Evolutionary conservation across 441 rosid species (phyloP).

Genomic region (Eugenia klotzschiana): DNA sequence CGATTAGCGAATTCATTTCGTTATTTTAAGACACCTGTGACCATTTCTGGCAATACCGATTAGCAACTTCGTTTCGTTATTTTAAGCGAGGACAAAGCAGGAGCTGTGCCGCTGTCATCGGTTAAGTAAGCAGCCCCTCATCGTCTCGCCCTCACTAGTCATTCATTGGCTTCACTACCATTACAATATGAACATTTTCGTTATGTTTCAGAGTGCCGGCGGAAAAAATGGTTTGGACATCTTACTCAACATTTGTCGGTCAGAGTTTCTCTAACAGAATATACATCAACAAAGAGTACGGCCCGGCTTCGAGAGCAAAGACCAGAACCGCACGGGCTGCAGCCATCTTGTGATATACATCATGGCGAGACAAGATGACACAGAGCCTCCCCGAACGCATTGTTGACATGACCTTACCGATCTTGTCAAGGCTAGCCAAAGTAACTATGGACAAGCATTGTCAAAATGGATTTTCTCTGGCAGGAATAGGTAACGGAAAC

Average conservation of each 20-base stretch:
- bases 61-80: neutral
- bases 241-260: neutral
- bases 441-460: neutral
- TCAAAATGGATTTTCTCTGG: slow-evolving; percentile 22
- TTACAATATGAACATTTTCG: neutral
- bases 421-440: neutral
- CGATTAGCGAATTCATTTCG: neutral
- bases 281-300: neutral
- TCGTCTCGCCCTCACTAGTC: neutral
- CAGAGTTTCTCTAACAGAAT: neutral
- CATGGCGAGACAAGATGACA: neutral
- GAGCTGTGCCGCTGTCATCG: neutral
- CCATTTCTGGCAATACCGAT: neutral
- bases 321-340: neutral
- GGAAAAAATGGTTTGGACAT: neutral
- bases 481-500: slow-evolving; percentile 66
- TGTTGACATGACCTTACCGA: neutral
- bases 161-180: neutral
- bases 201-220: neutral
- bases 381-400: neutral
- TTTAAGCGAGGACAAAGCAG: neutral
- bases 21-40: neutral
- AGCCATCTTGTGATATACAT: neutral
- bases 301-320: neutral
- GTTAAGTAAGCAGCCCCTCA: neutral